Conservation (phyloP, 2,329 filamentous ascomycete genomes). For the Grosmannia huntii region DNA sequence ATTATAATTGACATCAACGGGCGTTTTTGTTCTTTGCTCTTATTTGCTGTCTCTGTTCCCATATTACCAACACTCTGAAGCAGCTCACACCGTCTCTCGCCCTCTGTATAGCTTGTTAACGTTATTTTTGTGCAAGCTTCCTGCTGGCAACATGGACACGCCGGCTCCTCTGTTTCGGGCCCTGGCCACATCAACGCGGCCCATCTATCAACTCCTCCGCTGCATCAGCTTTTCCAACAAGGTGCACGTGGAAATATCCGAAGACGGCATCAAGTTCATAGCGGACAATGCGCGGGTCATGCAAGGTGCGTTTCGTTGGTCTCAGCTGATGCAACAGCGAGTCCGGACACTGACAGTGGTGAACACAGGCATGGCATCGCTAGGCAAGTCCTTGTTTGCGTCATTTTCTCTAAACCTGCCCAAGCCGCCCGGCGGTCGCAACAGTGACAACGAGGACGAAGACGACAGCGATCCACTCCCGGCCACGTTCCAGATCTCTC, state of each 20-base stretch:
- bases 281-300: constrained; percentile 82
- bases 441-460: constrained; percentile 24
- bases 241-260: constrained; percentile 59
- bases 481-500: constrained; percentile 67
- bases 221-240: constrained; percentile 48
- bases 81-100: neutral
- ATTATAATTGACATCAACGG: constrained; percentile 22
- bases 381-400: constrained; percentile 81
- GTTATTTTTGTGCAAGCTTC: neutral
- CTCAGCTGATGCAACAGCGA: neutral
- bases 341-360: neutral
- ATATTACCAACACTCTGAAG: neutral
- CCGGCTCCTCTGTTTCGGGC: constrained; percentile 53
- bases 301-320: constrained; percentile 52
- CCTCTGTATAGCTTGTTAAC: neutral
- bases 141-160: constrained; percentile 6
- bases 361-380: constrained; percentile 56
- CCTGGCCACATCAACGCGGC: constrained; percentile 64
- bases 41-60: neutral
- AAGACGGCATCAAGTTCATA: constrained; percentile 75
- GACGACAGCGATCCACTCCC: constrained; percentile 32
- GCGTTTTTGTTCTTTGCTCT: neutral
- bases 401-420: constrained; percentile 59
- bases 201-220: constrained; percentile 50
- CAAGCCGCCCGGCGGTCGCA: constrained; percentile 9